Conservation (phyloP, 179 eudicot species). For the Beta corolliflora region DNA sequence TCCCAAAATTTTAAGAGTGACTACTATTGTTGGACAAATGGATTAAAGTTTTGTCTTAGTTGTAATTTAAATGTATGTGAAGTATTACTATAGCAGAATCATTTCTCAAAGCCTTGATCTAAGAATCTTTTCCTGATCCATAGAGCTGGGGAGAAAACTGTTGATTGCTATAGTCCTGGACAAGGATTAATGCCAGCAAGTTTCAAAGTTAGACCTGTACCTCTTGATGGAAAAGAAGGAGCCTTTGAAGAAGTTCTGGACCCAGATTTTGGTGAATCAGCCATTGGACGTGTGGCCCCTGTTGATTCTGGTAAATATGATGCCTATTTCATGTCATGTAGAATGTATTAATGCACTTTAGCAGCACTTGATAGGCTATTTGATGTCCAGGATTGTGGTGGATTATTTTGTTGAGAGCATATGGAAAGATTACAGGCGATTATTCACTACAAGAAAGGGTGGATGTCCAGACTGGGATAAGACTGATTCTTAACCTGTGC, state of each 20-base stretch:
- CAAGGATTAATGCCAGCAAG: slow-evolving; percentile 53
- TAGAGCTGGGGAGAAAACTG: slow-evolving; percentile 54
- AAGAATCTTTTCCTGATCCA: slow-evolving; percentile 9
- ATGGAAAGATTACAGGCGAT: slow-evolving; percentile 48
- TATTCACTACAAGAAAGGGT: slow-evolving; percentile 48
- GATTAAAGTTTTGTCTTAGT: neutral
- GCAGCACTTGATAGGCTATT: slow-evolving; percentile 2
- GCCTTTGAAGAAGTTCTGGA: slow-evolving; percentile 42
- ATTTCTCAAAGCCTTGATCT: neutral
- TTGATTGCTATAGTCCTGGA: slow-evolving; percentile 46
- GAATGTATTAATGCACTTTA: neutral
- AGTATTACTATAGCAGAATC: neutral
- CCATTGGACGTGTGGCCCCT: slow-evolving; percentile 52
- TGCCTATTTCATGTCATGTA: neutral
- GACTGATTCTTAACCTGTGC: slow-evolving; percentile 38
- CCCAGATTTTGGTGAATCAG: slow-evolving; percentile 52
- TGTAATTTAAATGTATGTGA: neutral
- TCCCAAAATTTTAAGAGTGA: neutral
- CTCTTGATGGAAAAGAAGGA: slow-evolving; percentile 40
- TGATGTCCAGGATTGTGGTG: slow-evolving; percentile 45
- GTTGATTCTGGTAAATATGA: slow-evolving; percentile 42
- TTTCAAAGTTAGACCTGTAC: slow-evolving; percentile 36
- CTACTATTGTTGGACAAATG: neutral
- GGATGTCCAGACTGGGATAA: slow-evolving; percentile 46
- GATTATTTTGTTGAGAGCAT: slow-evolving; percentile 47